Evolutionary conservation across 768 basidiomycete species (phyloP), one percentile per base, ranked within the genome.

Genomic region (Lactarius sanguifluus): DNA sequence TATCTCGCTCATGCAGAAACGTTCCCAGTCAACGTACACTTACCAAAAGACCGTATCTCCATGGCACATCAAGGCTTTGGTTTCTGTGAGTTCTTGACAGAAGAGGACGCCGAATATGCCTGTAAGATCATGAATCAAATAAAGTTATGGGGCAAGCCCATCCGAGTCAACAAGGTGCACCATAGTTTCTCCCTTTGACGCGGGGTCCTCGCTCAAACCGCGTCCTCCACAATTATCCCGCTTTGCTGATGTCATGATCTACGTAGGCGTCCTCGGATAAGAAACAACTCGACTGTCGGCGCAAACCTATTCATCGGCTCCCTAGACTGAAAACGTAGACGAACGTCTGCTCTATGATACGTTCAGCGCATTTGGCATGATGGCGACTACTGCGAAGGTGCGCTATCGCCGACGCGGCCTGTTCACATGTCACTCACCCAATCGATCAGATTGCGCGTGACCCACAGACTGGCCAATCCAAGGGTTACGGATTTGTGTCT

Each of bases 81-180:
- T 47, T 99, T 99, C 80, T 98, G 96, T 85, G 97, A 99, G 82
- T 98, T 99, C 78, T 81, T 96, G 78, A 95, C 95, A 45, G 96
- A 98, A 81, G 96, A 97, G 77, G 97, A 98, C 79, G 95, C 97
- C 69, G 97, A 99, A 79, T 99, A 99, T 78, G 96, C 95, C 65
- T 98, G 96, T 85, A 97, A 98, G 83, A 98, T 98, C 72, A 98
- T 98, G 96, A 99, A 99, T 76, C 96, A 98, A 83, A 98, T 99
- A 76, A 99, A 99, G 78, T 78, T 99, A 61, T 99, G 92, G 86
- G 97, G 97, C 30, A 98, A 98, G 76, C 97, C 97, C 38, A 97
- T 99, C 66, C 85, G 97, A 71, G 96, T 99, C 70, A 98, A 98
- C 84, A 99, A 98, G 89, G 94, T 92, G 70, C 74, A 88, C 80